Conservation (phyloP, 1,139 yeast genomes). For the Wickerhamomyces sp. region DNA sequence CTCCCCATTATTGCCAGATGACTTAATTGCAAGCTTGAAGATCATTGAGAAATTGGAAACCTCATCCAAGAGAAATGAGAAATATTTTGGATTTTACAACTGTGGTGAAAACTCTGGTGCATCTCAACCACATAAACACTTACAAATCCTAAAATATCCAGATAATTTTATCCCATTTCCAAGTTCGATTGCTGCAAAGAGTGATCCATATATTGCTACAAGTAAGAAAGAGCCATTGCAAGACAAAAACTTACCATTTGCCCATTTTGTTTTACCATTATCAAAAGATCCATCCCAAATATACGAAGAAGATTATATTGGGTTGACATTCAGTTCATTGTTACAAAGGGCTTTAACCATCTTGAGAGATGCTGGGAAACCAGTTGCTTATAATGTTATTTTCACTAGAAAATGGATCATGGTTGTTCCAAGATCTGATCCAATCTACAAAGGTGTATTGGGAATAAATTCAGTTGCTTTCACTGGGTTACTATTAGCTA, state of each 20-base stretch:
- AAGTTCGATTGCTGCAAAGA: slow-evolving; percentile 42
- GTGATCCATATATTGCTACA: slow-evolving; percentile 51
- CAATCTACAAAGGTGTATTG: slow-evolving; percentile 34
- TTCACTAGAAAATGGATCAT: slow-evolving; percentile 81
- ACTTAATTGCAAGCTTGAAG: slow-evolving; percentile 53
- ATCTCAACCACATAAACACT: slow-evolving; percentile 87
- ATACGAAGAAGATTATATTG: slow-evolving; percentile 47
- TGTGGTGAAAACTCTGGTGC: slow-evolving; percentile 89
- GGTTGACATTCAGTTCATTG: slow-evolving; percentile 62
- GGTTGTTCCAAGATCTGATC: slow-evolving; percentile 70
- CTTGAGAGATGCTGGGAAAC: slow-evolving; percentile 46
- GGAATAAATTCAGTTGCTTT: slow-evolving; percentile 80
- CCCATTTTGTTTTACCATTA: slow-evolving; percentile 73
- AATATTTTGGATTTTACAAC: slow-evolving; percentile 78
- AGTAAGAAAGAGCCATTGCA: slow-evolving; percentile 54
- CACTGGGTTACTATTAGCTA: slow-evolving; percentile 74
- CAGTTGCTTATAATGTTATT: slow-evolving; percentile 70
- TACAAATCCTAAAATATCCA: slow-evolving; percentile 79
- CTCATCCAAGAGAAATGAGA: slow-evolving; percentile 31
- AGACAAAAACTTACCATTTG: slow-evolving; percentile 61
- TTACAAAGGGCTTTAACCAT: slow-evolving; percentile 68
- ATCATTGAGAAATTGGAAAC: slow-evolving; percentile 40
- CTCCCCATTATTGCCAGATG: slow-evolving; percentile 64
- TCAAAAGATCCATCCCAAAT: slow-evolving; percentile 42
- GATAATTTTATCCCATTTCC: slow-evolving; percentile 55